phyloP scores from a whole-genome alignment of 176 grass and related monocot genomes.

The Bonia amplexicaulis region DNA sequence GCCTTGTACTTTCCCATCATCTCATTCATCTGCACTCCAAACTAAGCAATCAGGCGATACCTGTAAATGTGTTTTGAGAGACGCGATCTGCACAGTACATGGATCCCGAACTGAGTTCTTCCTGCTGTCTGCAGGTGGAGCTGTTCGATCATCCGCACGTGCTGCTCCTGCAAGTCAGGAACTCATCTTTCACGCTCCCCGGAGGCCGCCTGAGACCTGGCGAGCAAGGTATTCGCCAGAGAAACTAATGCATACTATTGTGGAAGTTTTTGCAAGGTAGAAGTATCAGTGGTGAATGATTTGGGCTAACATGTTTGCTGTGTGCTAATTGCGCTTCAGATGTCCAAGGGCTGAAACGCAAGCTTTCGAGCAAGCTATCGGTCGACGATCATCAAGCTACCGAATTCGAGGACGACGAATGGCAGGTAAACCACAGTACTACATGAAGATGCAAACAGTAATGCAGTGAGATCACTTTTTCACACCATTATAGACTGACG shows the following conservation, averaged over 20 bases:
- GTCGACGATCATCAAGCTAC: not conserved
- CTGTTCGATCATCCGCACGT: constrained; percentile 57
- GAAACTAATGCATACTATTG: not conserved
- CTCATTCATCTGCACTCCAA: not conserved
- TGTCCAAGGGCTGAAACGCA: constrained; percentile 54
- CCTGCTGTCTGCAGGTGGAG: constrained; percentile 33
- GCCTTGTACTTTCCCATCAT: too few species aligned
- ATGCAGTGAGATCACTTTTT: not conserved
- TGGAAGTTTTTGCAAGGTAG: not conserved
- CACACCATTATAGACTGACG: not conserved
- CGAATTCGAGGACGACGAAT: constrained; percentile 9
- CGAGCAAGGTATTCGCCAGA: constrained; percentile 43
- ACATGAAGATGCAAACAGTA: not conserved
- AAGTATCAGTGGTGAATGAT: not conserved
- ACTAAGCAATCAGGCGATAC: not conserved
- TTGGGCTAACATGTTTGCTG: not conserved
- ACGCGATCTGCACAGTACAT: not conserved
- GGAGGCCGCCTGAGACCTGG: constrained; percentile 47
- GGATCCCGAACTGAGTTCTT: not conserved
- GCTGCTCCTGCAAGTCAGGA: constrained; percentile 60
- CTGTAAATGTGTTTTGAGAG: too few species aligned
- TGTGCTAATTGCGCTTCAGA: constrained; percentile 27
- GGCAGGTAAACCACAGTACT: constrained; percentile 31
- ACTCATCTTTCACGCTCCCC: constrained; percentile 55
- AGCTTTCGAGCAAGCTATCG: constrained; percentile 53